Evolutionary conservation across 2,329 filamentous ascomycete species (phyloP).

Genomic region (Periconia digitata): DNA sequence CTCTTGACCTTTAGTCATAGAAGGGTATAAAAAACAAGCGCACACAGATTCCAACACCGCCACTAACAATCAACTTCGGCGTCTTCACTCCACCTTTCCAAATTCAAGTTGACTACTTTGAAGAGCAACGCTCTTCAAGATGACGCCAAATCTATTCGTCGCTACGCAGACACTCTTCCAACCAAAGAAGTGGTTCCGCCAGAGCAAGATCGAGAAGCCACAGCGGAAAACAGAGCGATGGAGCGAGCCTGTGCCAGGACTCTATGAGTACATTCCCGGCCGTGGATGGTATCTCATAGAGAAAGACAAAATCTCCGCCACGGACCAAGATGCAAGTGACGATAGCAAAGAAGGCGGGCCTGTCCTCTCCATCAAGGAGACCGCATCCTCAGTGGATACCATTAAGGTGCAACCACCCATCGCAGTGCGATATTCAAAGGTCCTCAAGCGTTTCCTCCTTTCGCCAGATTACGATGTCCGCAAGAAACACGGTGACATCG

Average conservation of each 20-base stretch:
- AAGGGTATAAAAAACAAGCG: neutral
- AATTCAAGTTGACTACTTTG: neutral
- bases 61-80: neutral
- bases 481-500: constrained; percentile 47
- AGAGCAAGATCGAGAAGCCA: constrained; percentile 42
- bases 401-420: constrained; percentile 36
- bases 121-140: constrained; percentile 19
- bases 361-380: constrained; percentile 6
- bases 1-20: neutral
- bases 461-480: constrained; percentile 51
- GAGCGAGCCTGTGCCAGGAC: constrained; percentile 50
- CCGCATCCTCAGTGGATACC: constrained; percentile 11
- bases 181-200: constrained; percentile 53
- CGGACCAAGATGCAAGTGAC: constrained; percentile 31
- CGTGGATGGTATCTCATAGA: constrained; percentile 54
- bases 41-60: neutral
- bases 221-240: constrained; percentile 51
- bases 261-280: constrained; percentile 53
- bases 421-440: constrained; percentile 50
- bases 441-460: constrained; percentile 53
- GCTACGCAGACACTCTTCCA: constrained; percentile 52
- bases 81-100: neutral
- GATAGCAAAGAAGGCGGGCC: constrained; percentile 16
- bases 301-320: constrained; percentile 37
- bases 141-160: constrained; percentile 56